Evolutionary conservation across 2,329 filamentous ascomycete species (phyloP), one percentile per base, ranked within the genome.

Genomic region (Paraphaeosphaeria minitans): DNA sequence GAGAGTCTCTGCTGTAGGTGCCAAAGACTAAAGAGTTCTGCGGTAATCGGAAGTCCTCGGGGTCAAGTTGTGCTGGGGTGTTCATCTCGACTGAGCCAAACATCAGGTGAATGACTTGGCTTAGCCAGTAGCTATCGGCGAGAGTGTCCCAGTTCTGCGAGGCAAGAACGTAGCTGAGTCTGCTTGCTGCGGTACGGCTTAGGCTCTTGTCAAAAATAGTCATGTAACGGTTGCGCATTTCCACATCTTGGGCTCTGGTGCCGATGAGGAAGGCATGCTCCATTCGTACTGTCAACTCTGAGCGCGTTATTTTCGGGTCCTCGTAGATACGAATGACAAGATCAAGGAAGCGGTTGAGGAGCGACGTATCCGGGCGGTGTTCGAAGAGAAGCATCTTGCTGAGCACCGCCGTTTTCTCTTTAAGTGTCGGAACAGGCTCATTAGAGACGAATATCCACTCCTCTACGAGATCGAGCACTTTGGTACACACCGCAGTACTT

Each of bases 351-450:
- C 94, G 94, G 66, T 89, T 93, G 57, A 99, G 83, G 80, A 99
- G 89, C 0, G 89, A 92, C 33, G 89, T 86, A 72, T 98, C 94
- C 29, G 85, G 80, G 41, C 95, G 86, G 57, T 91, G 87, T 77
- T 99, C 95, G 67, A 99, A 99, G 0, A 93, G 89, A 16, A 98
- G 81, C 95, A 99, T 99, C 80, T 99, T 99, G 70, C 96, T 93
- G n/a, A 99, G 81, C 1, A 99, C 95, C 1, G 96, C 96, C 0
- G 94, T 98, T 81, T 99, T 99, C 78, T 99, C 96, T 77, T 99
- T 99, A 1, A 99, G 84, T 0, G 95, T 99, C 0, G 95, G 95
- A 84, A 95, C 97, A 1, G 93, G 95, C 63, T 97, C 95, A 58
- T 92, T 93, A 0, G 92, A 95, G 65, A 92, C 87, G 81, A 99